These are phyloP conservation scores for Melastoma candidum DNA, from an alignment of 441 rosid species.

Conservation along the genomic window DNA sequence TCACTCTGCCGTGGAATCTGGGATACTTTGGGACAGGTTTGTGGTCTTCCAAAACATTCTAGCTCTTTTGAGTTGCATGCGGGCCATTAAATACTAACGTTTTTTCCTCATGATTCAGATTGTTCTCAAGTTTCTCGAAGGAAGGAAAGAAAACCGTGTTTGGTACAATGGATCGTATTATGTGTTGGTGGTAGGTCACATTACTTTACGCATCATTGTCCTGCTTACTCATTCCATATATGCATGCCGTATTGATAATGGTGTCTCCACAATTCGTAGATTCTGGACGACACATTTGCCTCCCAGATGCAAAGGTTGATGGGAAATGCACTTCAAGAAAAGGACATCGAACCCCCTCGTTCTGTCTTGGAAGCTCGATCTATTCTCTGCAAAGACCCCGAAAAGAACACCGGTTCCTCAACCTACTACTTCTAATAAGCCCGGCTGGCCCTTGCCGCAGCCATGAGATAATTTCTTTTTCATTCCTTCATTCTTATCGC, in stretches of 20 bases:
- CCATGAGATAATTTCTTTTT: too few relatives aligned
- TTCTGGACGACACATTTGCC: conserved; percentile 85
- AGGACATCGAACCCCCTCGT: conserved; percentile 82
- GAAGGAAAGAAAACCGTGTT: conserved; percentile 83
- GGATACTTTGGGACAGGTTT: conserved; percentile 97
- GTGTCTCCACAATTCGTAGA: conserved; percentile 24
- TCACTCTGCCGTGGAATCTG: conserved; percentile 82
- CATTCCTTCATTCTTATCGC: too few relatives aligned
- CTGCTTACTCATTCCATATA: not conserved
- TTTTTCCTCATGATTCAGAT: conserved; percentile 25
- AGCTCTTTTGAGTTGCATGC: not conserved
- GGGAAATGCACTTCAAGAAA: conserved; percentile 81
- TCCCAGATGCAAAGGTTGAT: conserved; percentile 81
- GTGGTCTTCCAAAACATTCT: not conserved
- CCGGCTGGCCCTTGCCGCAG: too few relatives aligned
- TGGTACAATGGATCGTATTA: conserved; percentile 91
- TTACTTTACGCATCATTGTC: not conserved
- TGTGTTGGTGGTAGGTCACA: conserved; percentile 74
- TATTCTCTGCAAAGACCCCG: conserved; percentile 77
- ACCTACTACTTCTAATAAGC: conserved; percentile 27
- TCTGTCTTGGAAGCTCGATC: conserved; percentile 93
- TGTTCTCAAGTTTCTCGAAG: conserved; percentile 87
- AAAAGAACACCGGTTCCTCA: conserved; percentile 52
- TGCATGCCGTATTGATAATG: not conserved
- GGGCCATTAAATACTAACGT: not conserved